Evolutionary conservation across 257 asterid genomes (phyloP).

Genomic region (Solanum lycopersicoides): DNA sequence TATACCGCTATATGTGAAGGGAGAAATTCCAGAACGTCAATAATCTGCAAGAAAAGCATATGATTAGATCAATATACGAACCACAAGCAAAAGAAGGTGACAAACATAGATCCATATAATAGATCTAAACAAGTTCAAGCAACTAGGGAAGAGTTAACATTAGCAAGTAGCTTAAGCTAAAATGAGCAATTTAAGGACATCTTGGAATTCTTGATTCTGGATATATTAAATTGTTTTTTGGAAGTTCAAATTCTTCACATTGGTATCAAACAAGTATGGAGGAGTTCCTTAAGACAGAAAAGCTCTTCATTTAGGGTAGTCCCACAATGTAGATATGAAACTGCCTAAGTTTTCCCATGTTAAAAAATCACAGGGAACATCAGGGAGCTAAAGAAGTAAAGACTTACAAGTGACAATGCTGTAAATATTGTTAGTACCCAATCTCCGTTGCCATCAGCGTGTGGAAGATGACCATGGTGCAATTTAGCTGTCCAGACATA

Average conservation of each 20-base stretch:
- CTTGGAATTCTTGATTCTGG: background rate
- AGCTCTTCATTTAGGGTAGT: background rate
- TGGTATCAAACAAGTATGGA: background rate
- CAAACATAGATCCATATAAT: background rate
- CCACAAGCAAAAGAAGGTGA: background rate
- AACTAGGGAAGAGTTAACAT: background rate
- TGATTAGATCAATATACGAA: background rate
- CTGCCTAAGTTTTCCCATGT: background rate
- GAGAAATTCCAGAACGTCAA: constrained; percentile 86
- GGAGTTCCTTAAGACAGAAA: background rate
- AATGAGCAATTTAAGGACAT: background rate
- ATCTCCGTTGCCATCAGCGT: constrained; percentile 97
- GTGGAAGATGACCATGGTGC: constrained; percentile 88
- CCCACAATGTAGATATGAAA: background rate
- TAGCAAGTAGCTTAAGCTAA: background rate
- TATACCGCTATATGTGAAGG: constrained; percentile 93
- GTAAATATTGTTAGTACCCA: constrained; percentile 95
- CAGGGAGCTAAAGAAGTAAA: background rate
- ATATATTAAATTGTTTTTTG: background rate
- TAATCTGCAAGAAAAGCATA: constrained; percentile 51
- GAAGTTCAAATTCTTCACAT: background rate
- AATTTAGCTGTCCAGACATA: constrained; percentile 49
- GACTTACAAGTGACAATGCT: constrained; percentile 84
- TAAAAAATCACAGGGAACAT: background rate
- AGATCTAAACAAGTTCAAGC: background rate